Evolutionary conservation across 768 basidiomycete species (phyloP), one percentile per base, ranked within the genome.

Genomic region (Phaeotremella fagi): DNA sequence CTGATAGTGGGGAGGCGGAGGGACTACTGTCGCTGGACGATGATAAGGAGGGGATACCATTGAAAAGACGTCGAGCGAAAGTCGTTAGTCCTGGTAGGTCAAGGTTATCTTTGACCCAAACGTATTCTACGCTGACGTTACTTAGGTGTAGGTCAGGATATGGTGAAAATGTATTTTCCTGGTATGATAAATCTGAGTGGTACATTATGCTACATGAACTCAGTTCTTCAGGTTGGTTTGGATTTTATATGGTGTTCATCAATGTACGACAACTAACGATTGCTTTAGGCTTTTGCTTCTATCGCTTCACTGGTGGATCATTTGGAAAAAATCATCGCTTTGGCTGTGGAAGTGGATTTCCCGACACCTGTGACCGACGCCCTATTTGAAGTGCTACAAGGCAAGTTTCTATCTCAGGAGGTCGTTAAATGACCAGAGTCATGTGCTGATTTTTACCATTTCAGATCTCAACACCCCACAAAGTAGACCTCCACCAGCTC

Each of bases 141-240:
- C n/a, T n/a, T n/a, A n/a, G n/a, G n/a, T n/a, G n/a, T n/a, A n/a
- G n/a, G n/a, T n/a, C n/a, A n/a, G n/a, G n/a, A n/a, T n/a, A n/a
- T n/a, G n/a, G n/a, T n/a, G 14, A 36, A 42, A n/a, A 54, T 48
- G 28, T 60, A 72, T 51, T 95, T 88, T 73, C 87, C 91, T 1
- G 92, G 92, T 0, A 84, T 97, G 45, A 87, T 95, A 68, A 97
- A 97, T 66, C 85, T 92, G 31, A 92, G 90, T 7, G 92, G 92
- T 11, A 94, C 90, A 47, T 88, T 94, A 60, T 97, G 94, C 70
- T 98, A 95, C 78, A 88, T 97, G 84, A 94, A 98, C 72, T 91
- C 94, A 12, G 90, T 90, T 2, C 78, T 97, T 9, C 94, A 97
- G 82, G 88, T 70, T 71, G 67, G n/a, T n/a, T n/a, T n/a, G 11